Conservation (phyloP, 345 rosid genomes). For the Salix purpurea region DNA sequence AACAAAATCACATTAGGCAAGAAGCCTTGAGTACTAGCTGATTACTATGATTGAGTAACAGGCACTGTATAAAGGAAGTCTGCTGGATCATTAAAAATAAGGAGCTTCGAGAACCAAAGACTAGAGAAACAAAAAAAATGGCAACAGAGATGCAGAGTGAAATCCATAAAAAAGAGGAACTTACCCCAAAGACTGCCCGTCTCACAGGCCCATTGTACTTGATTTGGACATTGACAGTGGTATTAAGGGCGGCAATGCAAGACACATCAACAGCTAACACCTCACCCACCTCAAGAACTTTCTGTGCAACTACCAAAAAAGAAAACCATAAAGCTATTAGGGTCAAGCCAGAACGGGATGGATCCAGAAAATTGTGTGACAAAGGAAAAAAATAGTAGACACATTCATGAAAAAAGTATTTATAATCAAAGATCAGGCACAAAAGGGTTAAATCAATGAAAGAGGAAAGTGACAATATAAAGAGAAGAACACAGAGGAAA, state of each 20-base stretch:
- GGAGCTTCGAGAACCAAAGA: background rate
- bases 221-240: slow-evolving; percentile 70
- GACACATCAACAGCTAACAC: slow-evolving; percentile 72
- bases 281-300: slow-evolving; percentile 89
- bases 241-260: slow-evolving; percentile 79
- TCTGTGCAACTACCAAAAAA: slow-evolving; percentile 73
- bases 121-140: background rate
- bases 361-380: background rate
- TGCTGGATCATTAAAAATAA: background rate
- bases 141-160: background rate
- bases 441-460: background rate
- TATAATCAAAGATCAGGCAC: background rate
- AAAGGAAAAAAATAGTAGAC: background rate
- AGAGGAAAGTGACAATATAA: background rate
- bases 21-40: background rate
- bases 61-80: background rate
- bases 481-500: background rate
- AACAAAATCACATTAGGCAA: background rate
- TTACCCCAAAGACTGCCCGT: slow-evolving; percentile 87
- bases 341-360: slow-evolving; percentile 9
- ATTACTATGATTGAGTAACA: background rate
- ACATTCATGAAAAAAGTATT: background rate
- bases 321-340: slow-evolving; percentile 1
- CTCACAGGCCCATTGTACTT: slow-evolving; percentile 79
- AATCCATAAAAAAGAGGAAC: slow-evolving; percentile 4